Percentiles rank a stretch among this genome's conserved stretches.
Conservation (phyloP, 768 basidiomycete genomes). For the Leccinum disarticulatum region DNA sequence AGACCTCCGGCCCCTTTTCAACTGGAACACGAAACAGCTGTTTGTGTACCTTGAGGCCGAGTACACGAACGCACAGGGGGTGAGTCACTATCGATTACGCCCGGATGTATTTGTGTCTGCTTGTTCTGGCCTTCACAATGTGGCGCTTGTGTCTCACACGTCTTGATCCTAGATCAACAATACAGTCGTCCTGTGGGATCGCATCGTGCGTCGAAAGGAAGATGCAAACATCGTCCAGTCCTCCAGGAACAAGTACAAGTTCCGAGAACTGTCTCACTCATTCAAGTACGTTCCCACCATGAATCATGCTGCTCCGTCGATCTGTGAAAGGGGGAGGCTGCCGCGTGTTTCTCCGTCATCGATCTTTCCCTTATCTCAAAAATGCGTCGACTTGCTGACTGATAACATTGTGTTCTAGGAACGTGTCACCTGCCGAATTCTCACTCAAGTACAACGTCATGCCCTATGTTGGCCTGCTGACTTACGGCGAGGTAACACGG, state of each 20-base stretch:
- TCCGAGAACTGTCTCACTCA: conserved; percentile 68
- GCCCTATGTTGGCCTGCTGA: conserved; percentile 83
- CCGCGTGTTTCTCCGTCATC: conserved; percentile 22
- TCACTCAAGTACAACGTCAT: conserved; percentile 85
- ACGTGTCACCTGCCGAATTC: conserved; percentile 64
- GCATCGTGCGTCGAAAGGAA: conserved; percentile 79
- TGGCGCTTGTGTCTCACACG: conserved; percentile 8
- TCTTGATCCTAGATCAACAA: conserved; percentile 54
- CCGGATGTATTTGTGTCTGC: conserved; percentile 7
- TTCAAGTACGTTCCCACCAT: conserved; percentile 62
- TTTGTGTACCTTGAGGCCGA: conserved; percentile 87
- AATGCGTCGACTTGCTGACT: conserved; percentile 9
- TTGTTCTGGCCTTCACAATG: conserved; percentile 18
- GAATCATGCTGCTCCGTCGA: neutral
- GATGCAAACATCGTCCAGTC: conserved; percentile 57
- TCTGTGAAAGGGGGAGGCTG: conserved; percentile 8
- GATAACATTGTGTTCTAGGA: conserved; percentile 42
- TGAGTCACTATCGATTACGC: conserved; percentile 38
- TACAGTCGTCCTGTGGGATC: conserved; percentile 89
- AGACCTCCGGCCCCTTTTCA: conserved; percentile 84
- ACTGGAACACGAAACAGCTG: conserved; percentile 97
- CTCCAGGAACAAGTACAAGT: conserved; percentile 78
- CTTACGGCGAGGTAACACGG: conserved; percentile 69
- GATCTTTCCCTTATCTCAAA: conserved; percentile 15
- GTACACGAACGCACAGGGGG: conserved; percentile 71